Evolutionary conservation across 164 flowering plant genomes (phyloP), one percentile per base, ranked within the genome.

Genomic region (Hamamelis virginiana): DNA sequence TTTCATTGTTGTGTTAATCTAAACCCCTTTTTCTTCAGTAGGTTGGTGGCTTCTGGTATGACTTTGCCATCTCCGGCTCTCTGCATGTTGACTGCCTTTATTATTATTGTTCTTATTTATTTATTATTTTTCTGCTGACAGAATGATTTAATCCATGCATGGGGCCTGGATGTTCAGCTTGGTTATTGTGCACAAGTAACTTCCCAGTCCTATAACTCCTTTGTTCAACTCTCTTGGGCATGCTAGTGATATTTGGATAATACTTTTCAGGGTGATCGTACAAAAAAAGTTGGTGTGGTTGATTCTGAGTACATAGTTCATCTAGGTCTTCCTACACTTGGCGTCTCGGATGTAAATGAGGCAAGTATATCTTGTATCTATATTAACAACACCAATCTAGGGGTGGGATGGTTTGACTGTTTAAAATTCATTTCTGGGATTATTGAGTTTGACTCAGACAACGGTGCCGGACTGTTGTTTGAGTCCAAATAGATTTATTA

Each of bases 121-220:
- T 33, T 16, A 16, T 43, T 70, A n/a, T 47, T 18, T 62, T 44
- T 12, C 43, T 33, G 41, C 38, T 16, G 26, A 19, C 91, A 94
- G 98, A 94, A 91, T 75, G 98, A 94, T 78, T 80, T 94, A 82
- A 88, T 94, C 77, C 97, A 94, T 82, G 98, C 91, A 1, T 94
- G 98, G 98, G 98, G 97, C 63, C 64, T 94, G 69, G 98, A 94
- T 76, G 76, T 67, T 74, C 83, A 84, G 77, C 97, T 94, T 65
- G 98, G 98, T 28, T 91, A 91, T 75, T 94, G 98, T 77, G 97
- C 94, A 50, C 97, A 89, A 82, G 98, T 77, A 85, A 73, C 11
- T 65, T 76, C 58, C 59, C 52, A 8, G 19, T 21, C 22, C 64
- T 46, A 1, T 2, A 25, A 15, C 15, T 26, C 56, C 51, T 47